Evolutionary conservation across 2,329 filamentous ascomycete species (phyloP).

Genomic region (Colletotrichum scovillei): DNA sequence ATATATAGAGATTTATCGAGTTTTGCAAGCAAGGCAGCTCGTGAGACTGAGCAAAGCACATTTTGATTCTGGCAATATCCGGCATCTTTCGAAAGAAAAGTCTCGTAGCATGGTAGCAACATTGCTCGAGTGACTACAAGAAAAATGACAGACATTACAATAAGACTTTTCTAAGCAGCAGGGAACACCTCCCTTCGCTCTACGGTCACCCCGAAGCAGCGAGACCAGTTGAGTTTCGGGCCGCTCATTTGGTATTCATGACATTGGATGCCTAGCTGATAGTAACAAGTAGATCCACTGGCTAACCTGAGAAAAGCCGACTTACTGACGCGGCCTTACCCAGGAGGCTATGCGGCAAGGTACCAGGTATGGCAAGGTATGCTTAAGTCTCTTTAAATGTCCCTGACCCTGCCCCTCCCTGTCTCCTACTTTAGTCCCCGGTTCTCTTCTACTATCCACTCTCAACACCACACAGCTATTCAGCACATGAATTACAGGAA

Average conservation of each 20-base stretch:
- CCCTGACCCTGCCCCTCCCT: neutral
- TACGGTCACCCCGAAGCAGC: neutral
- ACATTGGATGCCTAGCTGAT: neutral
- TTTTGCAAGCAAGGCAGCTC: too few relatives aligned
- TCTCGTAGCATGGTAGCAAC: neutral
- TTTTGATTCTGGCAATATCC: too few relatives aligned
- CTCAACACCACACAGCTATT: neutral
- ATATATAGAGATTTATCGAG: too few relatives aligned
- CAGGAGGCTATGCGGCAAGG: neutral
- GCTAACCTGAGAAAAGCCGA: neutral
- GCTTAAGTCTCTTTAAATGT: slow-evolving; percentile 13
- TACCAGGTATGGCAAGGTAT: neutral
- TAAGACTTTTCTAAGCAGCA: neutral
- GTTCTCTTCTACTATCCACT: neutral
- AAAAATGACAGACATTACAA: too few relatives aligned
- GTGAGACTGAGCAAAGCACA: too few relatives aligned
- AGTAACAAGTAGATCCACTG: neutral
- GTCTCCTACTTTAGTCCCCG: neutral
- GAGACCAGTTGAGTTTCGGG: neutral
- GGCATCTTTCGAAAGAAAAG: neutral
- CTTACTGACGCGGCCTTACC: neutral
- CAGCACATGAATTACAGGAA: neutral
- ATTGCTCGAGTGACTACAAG: neutral
- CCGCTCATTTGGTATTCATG: slow-evolving; percentile 5
- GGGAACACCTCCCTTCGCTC: neutral